Percentiles rank a stretch among this genome's conserved stretches.
These are phyloP conservation scores for Barnettozyma wickerhamii DNA, from an alignment of 805 yeast genomes.

Conservation along the genomic window DNA sequence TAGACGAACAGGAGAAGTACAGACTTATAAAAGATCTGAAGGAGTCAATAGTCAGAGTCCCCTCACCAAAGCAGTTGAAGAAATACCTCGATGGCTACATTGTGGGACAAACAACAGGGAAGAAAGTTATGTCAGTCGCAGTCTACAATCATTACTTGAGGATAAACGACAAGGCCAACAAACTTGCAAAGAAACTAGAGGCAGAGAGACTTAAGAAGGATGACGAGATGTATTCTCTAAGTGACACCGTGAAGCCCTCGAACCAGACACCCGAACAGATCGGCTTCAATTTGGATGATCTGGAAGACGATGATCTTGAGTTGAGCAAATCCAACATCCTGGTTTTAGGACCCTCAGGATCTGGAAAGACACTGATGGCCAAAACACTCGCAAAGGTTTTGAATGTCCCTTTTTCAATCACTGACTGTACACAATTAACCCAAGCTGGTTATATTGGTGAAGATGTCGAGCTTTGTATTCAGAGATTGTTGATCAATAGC, in stretches of 20 bases:
- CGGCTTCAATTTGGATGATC: conserved; percentile 20
- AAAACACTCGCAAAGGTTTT: conserved; percentile 47
- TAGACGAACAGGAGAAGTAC: not conserved
- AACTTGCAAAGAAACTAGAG: conserved; percentile 26
- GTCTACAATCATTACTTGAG: conserved; percentile 55
- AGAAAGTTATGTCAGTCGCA: conserved; percentile 56
- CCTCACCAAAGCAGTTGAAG: conserved; percentile 45
- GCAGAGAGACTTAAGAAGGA: conserved; percentile 26
- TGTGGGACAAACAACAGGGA: conserved; percentile 52
- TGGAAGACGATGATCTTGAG: conserved; percentile 37
- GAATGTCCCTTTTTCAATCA: conserved; percentile 54
- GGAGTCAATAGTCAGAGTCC: conserved; percentile 28
- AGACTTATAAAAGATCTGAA: conserved; percentile 5
- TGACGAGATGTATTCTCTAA: conserved; percentile 23
- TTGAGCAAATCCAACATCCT: conserved; percentile 53
- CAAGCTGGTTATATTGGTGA: conserved; percentile 67
- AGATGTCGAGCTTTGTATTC: conserved; percentile 55
- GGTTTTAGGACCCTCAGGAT: conserved; percentile 57
- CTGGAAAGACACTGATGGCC: conserved; percentile 57
- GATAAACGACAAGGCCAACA: conserved; percentile 37
- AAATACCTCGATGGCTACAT: conserved; percentile 45
- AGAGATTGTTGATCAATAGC: conserved; percentile 45
- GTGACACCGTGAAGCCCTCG: conserved; percentile 20
- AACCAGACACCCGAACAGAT: conserved; percentile 30
- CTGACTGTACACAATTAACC: conserved; percentile 58